phyloP scores from a whole-genome alignment of 805 yeast species.

The Pichia cephalocereana region DNA sequence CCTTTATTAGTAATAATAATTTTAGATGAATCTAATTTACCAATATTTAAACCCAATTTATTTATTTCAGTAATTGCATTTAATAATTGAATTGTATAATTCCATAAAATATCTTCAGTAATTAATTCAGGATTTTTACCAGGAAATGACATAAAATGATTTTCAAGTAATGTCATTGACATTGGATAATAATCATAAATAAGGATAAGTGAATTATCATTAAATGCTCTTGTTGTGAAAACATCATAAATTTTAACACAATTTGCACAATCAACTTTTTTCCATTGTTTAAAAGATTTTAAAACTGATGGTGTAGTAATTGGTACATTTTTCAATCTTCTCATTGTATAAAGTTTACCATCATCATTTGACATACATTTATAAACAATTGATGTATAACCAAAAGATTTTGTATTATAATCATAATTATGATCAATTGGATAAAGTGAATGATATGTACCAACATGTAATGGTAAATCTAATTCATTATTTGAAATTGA shows the following conservation, averaged over 20 bases:
- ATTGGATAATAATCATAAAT: constrained; percentile 83
- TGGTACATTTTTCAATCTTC: constrained; percentile 59
- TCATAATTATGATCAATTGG: constrained; percentile 57
- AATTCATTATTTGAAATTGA: constrained; percentile 38
- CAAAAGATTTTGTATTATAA: constrained; percentile 33
- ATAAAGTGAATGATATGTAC: constrained; percentile 72
- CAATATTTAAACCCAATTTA: constrained; percentile 50
- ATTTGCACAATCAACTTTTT: constrained; percentile 42
- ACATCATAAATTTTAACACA: constrained; percentile 67
- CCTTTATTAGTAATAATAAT: constrained; percentile 65
- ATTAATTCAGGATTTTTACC: constrained; percentile 37
- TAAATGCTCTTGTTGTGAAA: constrained; percentile 80
- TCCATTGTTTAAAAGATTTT: constrained; percentile 60
- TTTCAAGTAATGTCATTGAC: constrained; percentile 60
- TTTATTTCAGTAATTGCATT: constrained; percentile 65
- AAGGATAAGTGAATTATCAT: constrained; percentile 64
- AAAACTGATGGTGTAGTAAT: constrained; percentile 51
- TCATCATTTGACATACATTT: constrained; percentile 74
- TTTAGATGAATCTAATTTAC: constrained; percentile 55
- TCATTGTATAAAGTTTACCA: constrained; percentile 68
- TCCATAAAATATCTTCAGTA: constrained; percentile 66
- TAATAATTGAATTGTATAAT: constrained; percentile 63
- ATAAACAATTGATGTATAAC: constrained; percentile 54
- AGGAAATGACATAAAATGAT: constrained; percentile 42
- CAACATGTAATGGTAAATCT: constrained; percentile 66